These are phyloP conservation scores for Ricinus communis DNA, from an alignment of 345 rosid genomes.

Conservation along the genomic window DNA sequence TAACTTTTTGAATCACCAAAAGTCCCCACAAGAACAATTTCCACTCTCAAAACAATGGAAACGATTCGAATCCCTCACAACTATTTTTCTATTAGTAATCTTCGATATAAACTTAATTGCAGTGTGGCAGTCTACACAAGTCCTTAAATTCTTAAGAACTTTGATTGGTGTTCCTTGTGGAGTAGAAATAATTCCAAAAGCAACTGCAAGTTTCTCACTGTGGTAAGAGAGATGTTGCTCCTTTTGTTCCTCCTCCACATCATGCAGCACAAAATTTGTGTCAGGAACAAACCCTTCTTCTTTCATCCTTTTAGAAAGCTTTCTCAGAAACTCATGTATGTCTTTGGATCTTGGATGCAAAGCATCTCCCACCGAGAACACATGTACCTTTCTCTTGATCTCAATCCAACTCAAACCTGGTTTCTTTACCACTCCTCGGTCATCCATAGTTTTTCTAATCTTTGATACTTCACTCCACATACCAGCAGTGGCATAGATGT, in stretches of 20 bases:
- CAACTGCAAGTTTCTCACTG: conserved; percentile 92
- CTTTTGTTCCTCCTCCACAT: conserved; percentile 89
- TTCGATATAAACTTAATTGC: conserved; percentile 86
- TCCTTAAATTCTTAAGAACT: conserved; percentile 82
- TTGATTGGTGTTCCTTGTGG: conserved; percentile 60
- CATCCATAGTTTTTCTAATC: conserved; percentile 64
- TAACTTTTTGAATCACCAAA: conserved; percentile 53
- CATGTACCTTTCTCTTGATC: conserved; percentile 60
- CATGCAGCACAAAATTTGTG: conserved; percentile 72
- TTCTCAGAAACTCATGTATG: conserved; percentile 52
- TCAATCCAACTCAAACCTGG: conserved; percentile 88
- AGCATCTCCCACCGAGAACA: conserved; percentile 68
- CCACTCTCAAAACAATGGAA: conserved; percentile 88
- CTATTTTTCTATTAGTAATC: conserved; percentile 64
- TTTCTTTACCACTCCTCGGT: conserved; percentile 57
- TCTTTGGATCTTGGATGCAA: conserved; percentile 63
- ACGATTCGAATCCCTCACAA: conserved; percentile 71
- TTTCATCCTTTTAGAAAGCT: conserved; percentile 64
- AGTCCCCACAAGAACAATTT: conserved; percentile 78
- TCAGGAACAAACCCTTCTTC: conserved; percentile 84
- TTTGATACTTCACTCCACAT: conserved; percentile 69
- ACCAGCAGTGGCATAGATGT: conserved; percentile 74
- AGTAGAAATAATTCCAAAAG: conserved; percentile 76
- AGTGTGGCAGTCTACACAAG: conserved; percentile 87
- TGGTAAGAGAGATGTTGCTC: conserved; percentile 80